Conservation (phyloP, 768 basidiomycete species). For the Calocybe cyanea region DNA sequence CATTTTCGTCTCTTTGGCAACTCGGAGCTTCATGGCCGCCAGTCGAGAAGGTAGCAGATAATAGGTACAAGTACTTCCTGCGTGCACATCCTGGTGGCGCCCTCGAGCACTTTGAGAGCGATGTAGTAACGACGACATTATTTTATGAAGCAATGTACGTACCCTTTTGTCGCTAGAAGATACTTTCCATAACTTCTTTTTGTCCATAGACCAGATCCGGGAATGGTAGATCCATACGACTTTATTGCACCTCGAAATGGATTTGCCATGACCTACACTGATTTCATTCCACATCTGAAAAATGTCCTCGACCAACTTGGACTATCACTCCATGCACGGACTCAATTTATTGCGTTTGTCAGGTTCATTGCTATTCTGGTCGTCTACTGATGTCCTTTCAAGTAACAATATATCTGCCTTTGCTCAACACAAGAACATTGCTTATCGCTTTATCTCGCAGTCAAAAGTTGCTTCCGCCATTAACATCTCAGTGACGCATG, state of each 20-base stretch:
- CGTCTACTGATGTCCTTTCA: slow-evolving; percentile 5
- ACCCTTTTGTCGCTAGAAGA: neutral
- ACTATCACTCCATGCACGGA: slow-evolving; percentile 77
- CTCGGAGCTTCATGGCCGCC: slow-evolving; percentile 76
- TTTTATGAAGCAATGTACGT: slow-evolving; percentile 86
- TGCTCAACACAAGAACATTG: slow-evolving; percentile 78
- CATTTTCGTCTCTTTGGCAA: slow-evolving; percentile 72
- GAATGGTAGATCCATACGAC: slow-evolving; percentile 72
- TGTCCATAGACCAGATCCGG: slow-evolving; percentile 64
- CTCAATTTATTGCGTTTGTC: slow-evolving; percentile 74
- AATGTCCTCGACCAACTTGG: slow-evolving; percentile 83
- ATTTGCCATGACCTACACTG: slow-evolving; percentile 78
- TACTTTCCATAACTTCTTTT: slow-evolving; percentile 1
- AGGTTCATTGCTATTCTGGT: neutral
- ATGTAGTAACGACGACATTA: slow-evolving; percentile 72
- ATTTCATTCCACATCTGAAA: slow-evolving; percentile 79
- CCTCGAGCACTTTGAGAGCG: slow-evolving; percentile 81
- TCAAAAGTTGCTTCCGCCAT: slow-evolving; percentile 80
- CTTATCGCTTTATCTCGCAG: slow-evolving; percentile 84
- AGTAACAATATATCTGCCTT: slow-evolving; percentile 79
- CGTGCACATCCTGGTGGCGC: slow-evolving; percentile 84
- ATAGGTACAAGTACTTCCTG: slow-evolving; percentile 80
- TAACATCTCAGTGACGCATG: slow-evolving; percentile 79
- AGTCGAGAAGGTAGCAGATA: slow-evolving; percentile 60
- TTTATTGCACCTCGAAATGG: slow-evolving; percentile 81